A percentile compares a stretch with the other conserved stretches of the same genome.
phyloP scores from a whole-genome alignment of 2,329 filamentous ascomycete genomes.

The Seiridium cupressi region DNA sequence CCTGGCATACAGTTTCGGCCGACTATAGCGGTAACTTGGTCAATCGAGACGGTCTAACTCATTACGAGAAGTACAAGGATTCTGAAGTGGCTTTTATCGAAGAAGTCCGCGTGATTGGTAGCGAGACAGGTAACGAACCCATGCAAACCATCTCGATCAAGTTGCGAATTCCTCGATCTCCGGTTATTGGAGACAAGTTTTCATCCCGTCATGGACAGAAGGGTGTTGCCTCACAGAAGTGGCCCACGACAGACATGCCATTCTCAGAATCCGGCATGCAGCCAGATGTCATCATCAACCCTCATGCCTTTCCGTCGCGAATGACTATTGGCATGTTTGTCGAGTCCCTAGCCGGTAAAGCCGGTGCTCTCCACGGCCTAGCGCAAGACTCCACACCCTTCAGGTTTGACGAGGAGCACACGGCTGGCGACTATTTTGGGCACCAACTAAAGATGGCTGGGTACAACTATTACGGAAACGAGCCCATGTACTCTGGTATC shows the following conservation, averaged over 20 bases:
- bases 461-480: constrained; percentile 97
- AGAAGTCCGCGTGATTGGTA: constrained; percentile 86
- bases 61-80: constrained; percentile 94
- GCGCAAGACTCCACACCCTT: constrained; percentile 96
- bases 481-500: constrained; percentile 97
- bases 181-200: constrained; percentile 97
- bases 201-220: constrained; percentile 98
- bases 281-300: constrained; percentile 98
- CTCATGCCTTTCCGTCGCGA: constrained; percentile 96
- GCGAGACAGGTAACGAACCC: constrained; percentile 78
- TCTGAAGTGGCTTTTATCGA: constrained; percentile 85
- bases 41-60: constrained; percentile 82
- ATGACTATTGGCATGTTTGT: constrained; percentile 99
- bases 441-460: constrained; percentile 93
- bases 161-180: constrained; percentile 84
- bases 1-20: constrained; percentile 83
- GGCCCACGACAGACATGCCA: constrained; percentile 91
- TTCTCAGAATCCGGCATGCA: constrained; percentile 97
- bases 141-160: constrained; percentile 90
- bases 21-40: constrained; percentile 76
- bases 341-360: constrained; percentile 93
- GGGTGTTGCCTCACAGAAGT: constrained; percentile 94
- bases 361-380: constrained; percentile 90
- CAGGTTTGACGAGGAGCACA: constrained; percentile 88
- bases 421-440: constrained; percentile 91